Percentiles rank a stretch among this genome's conserved stretches.
Conservation (phyloP, 2,329 filamentous ascomycete genomes). For the Colletotrichum australisinense region DNA sequence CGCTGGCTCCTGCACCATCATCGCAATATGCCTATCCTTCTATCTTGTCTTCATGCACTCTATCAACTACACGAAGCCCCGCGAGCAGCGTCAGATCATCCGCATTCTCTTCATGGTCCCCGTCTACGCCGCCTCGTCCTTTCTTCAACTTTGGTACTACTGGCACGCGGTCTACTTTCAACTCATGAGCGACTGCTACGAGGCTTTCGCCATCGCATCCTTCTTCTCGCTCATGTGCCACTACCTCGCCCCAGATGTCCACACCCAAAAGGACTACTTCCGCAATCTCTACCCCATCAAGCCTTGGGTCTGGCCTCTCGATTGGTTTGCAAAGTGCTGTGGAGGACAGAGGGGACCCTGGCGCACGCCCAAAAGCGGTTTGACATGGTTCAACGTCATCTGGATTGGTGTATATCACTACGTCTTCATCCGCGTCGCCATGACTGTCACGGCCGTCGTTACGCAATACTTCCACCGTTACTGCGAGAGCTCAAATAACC, state of each 20-base stretch:
- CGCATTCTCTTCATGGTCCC: constrained; percentile 91
- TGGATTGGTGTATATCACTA: constrained; percentile 90
- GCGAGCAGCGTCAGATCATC: constrained; percentile 78
- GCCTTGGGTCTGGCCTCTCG: constrained; percentile 81
- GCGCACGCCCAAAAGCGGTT: constrained; percentile 80
- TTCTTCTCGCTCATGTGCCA: constrained; percentile 88
- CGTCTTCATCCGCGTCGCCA: constrained; percentile 82
- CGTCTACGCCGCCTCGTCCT: constrained; percentile 80
- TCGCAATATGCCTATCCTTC: constrained; percentile 64
- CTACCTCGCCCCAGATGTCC: constrained; percentile 81
- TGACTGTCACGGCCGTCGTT: constrained; percentile 82
- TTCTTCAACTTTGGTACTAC: constrained; percentile 80
- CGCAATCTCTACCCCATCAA: constrained; percentile 72
- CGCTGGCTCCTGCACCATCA: constrained; percentile 57
- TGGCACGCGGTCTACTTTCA: constrained; percentile 83
- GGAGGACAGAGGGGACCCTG: constrained; percentile 76
- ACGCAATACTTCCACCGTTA: constrained; percentile 77
- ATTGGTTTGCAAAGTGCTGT: constrained; percentile 76
- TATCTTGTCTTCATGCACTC: constrained; percentile 71
- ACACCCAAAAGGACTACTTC: constrained; percentile 86
- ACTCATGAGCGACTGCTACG: constrained; percentile 86
- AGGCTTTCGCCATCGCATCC: constrained; percentile 87
- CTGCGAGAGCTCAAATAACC: constrained; percentile 82
- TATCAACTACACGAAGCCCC: constrained; percentile 68
- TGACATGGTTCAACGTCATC: constrained; percentile 92